Percentiles rank a stretch among this genome's conserved stretches.
phyloP scores from a whole-genome alignment of 1,139 yeast species.

The Pneumocystis oryctolagi region DNA sequence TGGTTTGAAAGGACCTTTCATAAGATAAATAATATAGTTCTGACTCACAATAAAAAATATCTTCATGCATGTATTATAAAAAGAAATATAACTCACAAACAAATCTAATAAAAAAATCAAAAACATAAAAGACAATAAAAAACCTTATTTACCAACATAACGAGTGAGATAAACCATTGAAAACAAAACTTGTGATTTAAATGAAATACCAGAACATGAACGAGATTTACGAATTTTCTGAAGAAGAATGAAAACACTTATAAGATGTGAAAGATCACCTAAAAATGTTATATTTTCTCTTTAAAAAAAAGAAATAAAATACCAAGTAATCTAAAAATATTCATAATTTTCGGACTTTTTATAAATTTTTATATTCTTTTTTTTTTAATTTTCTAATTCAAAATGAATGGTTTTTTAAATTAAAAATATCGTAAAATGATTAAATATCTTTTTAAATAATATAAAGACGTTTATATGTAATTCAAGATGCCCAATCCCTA shows the following conservation, averaged over 20 bases:
- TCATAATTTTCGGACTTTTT: not conserved
- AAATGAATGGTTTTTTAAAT: not conserved
- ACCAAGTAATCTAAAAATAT: not conserved
- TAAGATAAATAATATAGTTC: constrained; percentile 55
- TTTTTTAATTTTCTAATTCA: not conserved
- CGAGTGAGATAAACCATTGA: constrained; percentile 65
- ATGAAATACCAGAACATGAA: constrained; percentile 70
- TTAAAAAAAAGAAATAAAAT: not conserved
- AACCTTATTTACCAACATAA: constrained; percentile 40
- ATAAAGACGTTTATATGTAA: no score
- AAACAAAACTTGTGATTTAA: constrained; percentile 75
- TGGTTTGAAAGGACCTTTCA: constrained; percentile 44
- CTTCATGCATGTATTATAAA: constrained; percentile 72
- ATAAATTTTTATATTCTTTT: not conserved
- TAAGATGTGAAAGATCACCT: constrained; percentile 73
- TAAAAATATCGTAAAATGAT: not conserved
- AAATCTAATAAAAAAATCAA: constrained; percentile 19
- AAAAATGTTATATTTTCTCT: not conserved
- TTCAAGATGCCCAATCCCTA: no score
- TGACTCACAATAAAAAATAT: constrained; percentile 64
- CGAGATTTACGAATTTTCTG: constrained; percentile 50
- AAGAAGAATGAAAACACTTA: constrained; percentile 60
- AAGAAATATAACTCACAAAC: constrained; percentile 32
- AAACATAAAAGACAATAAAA: not conserved
- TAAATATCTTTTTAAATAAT: not conserved